Percentiles rank a stretch among this genome's conserved stretches.
phyloP scores from a whole-genome alignment of 163 green algal genomes.

The Chloroidium sp. region DNA sequence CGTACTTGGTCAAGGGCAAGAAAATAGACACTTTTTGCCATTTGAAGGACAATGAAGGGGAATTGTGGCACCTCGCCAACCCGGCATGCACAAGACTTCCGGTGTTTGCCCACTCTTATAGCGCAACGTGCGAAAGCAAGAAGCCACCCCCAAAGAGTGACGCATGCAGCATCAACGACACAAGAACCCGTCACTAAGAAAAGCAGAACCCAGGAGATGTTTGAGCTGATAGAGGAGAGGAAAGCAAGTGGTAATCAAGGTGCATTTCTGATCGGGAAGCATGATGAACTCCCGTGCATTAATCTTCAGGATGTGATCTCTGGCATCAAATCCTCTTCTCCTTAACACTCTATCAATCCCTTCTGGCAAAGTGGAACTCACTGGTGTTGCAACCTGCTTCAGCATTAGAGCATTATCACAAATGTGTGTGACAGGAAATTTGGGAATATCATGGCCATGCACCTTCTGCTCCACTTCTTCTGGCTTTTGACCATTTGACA shows the following conservation, averaged over 20 bases:
- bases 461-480: background rate
- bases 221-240: background rate
- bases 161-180: too few relatives aligned
- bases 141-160: too few relatives aligned
- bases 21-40: too few relatives aligned
- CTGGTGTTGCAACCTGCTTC: background rate
- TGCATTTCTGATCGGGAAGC: background rate
- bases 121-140: too few relatives aligned
- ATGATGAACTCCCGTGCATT: background rate
- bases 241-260: background rate
- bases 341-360: background rate
- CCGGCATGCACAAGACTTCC: too few relatives aligned
- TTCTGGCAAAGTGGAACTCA: background rate
- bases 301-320: background rate
- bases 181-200: background rate
- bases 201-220: conserved; percentile 3
- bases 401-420: too few relatives aligned
- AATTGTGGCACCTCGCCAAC: too few relatives aligned
- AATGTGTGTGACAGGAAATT: background rate
- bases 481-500: background rate
- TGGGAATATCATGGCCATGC: background rate
- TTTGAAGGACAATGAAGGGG: too few relatives aligned
- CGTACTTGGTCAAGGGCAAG: too few relatives aligned
- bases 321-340: background rate
- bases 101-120: too few relatives aligned